A percentile compares a stretch with the other conserved stretches of the same genome.
phyloP scores from a whole-genome alignment of 345 rosid genomes.

The Populus davidiana region DNA sequence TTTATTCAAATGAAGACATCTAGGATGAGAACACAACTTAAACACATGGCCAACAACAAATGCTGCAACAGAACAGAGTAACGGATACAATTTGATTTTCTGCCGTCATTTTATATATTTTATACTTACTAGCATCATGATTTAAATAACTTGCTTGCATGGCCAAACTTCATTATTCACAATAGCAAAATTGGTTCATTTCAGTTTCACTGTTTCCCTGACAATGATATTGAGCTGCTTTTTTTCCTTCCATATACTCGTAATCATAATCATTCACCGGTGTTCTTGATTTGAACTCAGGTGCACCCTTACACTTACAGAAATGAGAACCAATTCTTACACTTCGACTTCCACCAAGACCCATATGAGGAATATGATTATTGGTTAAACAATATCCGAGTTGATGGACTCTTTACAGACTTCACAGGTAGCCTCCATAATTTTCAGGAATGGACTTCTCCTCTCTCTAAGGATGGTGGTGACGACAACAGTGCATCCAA shows the following conservation, averaged over 20 bases:
- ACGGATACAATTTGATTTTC: background rate
- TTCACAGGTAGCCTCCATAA: slow-evolving; percentile 79
- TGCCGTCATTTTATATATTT: background rate
- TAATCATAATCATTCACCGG: background rate
- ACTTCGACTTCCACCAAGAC: slow-evolving; percentile 66
- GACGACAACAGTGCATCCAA: slow-evolving; percentile 26
- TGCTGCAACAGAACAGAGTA: no score
- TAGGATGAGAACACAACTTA: no score
- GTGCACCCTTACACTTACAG: slow-evolving; percentile 93
- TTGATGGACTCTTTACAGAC: slow-evolving; percentile 91
- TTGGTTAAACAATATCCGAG: slow-evolving; percentile 76
- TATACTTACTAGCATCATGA: background rate
- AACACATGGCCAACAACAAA: no score
- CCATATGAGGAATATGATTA: slow-evolving; percentile 64
- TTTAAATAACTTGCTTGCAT: background rate
- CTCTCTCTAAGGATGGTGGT: slow-evolving; percentile 25
- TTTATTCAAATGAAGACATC: no score
- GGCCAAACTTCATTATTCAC: background rate
- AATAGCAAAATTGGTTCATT: no score
- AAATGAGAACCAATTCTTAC: slow-evolving; percentile 58
- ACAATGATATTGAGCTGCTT: background rate
- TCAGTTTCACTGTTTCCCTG: background rate
- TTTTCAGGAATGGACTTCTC: slow-evolving; percentile 57
- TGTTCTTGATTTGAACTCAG: slow-evolving; percentile 31
- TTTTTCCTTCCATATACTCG: background rate